Evolutionary conservation across 192 early-diverging fungal genomes (phyloP).

Genomic region (Coemansia umbellata): DNA sequence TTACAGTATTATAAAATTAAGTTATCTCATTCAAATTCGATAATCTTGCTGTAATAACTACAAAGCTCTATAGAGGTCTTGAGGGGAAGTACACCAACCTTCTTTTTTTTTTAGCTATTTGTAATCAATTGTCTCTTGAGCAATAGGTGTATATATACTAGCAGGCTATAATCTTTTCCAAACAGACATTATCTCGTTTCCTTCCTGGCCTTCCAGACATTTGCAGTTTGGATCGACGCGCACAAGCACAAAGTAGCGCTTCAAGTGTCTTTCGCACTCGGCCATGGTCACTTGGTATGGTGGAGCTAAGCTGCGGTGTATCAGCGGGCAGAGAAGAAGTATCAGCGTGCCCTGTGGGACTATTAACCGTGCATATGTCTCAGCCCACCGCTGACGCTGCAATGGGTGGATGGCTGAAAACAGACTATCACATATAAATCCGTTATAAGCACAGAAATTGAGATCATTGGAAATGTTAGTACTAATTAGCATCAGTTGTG

Average conservation of each 20-base stretch:
- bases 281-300: constrained; percentile 41
- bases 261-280: constrained; percentile 35
- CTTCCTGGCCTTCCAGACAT: constrained; percentile 40
- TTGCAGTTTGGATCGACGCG: constrained; percentile 42
- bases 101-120: too few relatives aligned
- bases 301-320: constrained; percentile 27
- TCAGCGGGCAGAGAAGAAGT: constrained; percentile 39
- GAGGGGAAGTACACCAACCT: too few relatives aligned
- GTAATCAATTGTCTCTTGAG: too few relatives aligned
- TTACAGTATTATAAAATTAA: too few relatives aligned
- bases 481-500: too few relatives aligned
- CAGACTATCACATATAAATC: constrained; percentile 25
- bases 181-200: constrained; percentile 43
- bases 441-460: too few relatives aligned
- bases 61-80: too few relatives aligned
- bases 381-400: constrained; percentile 43
- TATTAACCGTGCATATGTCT: constrained; percentile 36
- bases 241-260: constrained; percentile 45
- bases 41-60: too few relatives aligned
- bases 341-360: constrained; percentile 43
- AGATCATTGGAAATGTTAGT: too few relatives aligned
- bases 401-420: constrained; percentile 42
- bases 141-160: too few relatives aligned
- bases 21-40: too few relatives aligned
- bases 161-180: constrained; percentile 28